Evolutionary conservation across 2,329 filamentous ascomycete genomes (phyloP).

Genomic region (Raffaelea arxii): DNA sequence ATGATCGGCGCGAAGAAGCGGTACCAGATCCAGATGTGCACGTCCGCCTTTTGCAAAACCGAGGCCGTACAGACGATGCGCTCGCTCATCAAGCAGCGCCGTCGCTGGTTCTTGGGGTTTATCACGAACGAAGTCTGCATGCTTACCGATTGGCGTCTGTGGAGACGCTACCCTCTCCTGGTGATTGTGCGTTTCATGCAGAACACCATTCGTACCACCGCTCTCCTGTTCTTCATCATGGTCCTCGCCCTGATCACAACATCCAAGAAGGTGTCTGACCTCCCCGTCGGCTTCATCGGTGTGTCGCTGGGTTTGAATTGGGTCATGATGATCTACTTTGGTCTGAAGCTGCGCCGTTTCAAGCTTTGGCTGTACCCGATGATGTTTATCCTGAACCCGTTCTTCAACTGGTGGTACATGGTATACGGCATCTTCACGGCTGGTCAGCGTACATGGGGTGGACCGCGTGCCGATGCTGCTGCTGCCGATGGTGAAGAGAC

Average conservation of each 20-base stretch:
- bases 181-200: constrained; percentile 86
- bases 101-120: constrained; percentile 93
- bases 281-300: constrained; percentile 88
- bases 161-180: constrained; percentile 82
- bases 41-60: constrained; percentile 95
- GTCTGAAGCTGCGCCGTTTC: constrained; percentile 72
- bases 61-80: constrained; percentile 85
- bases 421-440: constrained; percentile 94
- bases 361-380: constrained; percentile 93
- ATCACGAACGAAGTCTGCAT: constrained; percentile 98
- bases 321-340: constrained; percentile 94
- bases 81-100: constrained; percentile 84
- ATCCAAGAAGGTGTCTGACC: constrained; percentile 63
- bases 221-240: constrained; percentile 90
- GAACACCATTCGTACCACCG: constrained; percentile 91
- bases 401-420: constrained; percentile 99
- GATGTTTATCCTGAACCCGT: constrained; percentile 92
- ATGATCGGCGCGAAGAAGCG: constrained; percentile 93
- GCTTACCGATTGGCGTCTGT: constrained; percentile 88
- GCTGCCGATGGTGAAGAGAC: constrained; percentile 63
- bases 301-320: constrained; percentile 91
- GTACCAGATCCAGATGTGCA: constrained; percentile 97
- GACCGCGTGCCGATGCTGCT: constrained; percentile 81
- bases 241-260: constrained; percentile 78
- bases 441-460: constrained; percentile 90